Evolutionary conservation across 371 early-diverging fungal species (phyloP).

Genomic region (Mortierella sp.): DNA sequence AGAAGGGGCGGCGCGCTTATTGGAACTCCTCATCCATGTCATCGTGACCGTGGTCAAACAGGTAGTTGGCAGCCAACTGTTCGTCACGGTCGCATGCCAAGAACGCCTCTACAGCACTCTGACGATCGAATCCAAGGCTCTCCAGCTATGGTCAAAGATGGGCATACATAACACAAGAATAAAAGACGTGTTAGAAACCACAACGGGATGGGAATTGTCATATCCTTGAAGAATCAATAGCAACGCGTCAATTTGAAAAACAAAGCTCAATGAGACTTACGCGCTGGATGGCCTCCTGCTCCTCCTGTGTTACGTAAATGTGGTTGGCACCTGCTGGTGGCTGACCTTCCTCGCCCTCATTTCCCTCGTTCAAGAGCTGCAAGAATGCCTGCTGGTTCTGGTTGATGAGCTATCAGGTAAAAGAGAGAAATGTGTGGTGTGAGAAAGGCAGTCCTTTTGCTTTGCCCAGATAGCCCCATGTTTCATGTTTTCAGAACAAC

Average conservation of each 20-base stretch:
- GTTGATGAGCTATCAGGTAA: conserved; percentile 64
- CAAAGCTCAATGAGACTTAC: conserved; percentile 67
- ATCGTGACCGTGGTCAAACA: conserved; percentile 84
- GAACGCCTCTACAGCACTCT: conserved; percentile 90
- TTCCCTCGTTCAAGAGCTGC: conserved; percentile 78
- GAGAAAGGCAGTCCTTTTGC: neutral
- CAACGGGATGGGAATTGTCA: too few relatives aligned
- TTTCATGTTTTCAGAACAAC: neutral
- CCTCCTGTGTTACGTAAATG: conserved; percentile 91
- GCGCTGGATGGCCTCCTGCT: conserved; percentile 92
- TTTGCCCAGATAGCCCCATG: too few relatives aligned
- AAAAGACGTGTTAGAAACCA: neutral
- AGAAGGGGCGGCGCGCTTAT: conserved; percentile 9
- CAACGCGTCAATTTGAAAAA: neutral
- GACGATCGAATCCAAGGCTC: conserved; percentile 91
- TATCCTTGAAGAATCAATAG: too few relatives aligned
- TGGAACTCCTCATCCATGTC: conserved; percentile 45
- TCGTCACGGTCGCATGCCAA: conserved; percentile 98
- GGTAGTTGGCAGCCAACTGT: conserved; percentile 95
- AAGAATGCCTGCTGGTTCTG: conserved; percentile 88
- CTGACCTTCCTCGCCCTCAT: conserved; percentile 67
- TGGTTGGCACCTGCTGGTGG: conserved; percentile 66
- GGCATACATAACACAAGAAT: neutral
- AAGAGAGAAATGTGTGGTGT: neutral
- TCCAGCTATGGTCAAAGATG: too few relatives aligned